phyloP scores from a whole-genome alignment of 495 filamentous ascomycete genomes.

The Penicillium turbatum region DNA sequence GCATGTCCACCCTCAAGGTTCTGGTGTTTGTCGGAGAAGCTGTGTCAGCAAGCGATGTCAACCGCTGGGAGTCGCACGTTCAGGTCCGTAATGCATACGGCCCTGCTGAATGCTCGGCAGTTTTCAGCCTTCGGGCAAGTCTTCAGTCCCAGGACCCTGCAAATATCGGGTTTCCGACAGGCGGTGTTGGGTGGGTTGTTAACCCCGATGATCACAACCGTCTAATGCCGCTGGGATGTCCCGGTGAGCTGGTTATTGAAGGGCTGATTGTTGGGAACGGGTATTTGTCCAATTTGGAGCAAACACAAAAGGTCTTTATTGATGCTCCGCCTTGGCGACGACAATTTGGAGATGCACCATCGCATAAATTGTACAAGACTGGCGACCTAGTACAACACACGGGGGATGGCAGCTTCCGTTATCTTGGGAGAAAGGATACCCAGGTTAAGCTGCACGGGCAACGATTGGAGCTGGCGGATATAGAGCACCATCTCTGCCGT shows the following conservation, averaged over 20 bases:
- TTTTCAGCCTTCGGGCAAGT: background rate
- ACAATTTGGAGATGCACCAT: no score
- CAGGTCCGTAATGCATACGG: background rate
- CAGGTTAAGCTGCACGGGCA: background rate
- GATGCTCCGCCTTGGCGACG: background rate
- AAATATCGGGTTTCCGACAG: background rate
- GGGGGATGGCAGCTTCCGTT: background rate
- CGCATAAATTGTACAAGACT: background rate
- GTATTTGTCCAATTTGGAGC: background rate
- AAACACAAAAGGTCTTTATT: background rate
- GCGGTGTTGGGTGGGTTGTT: background rate
- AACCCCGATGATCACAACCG: background rate
- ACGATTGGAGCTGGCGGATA: background rate
- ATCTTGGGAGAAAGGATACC: background rate
- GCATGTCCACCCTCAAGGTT: background rate
- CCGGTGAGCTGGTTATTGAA: background rate
- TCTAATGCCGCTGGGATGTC: background rate
- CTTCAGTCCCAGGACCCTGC: background rate
- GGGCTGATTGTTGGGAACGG: background rate
- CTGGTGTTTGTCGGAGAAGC: background rate
- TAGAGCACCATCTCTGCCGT: background rate
- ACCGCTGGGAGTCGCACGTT: background rate
- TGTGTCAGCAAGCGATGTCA: background rate
- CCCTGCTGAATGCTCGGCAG: background rate
- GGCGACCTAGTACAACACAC: background rate